These are phyloP conservation scores for Alternaria viburni DNA, from an alignment of 2,329 filamentous ascomycete species.

Conservation along the genomic window DNA sequence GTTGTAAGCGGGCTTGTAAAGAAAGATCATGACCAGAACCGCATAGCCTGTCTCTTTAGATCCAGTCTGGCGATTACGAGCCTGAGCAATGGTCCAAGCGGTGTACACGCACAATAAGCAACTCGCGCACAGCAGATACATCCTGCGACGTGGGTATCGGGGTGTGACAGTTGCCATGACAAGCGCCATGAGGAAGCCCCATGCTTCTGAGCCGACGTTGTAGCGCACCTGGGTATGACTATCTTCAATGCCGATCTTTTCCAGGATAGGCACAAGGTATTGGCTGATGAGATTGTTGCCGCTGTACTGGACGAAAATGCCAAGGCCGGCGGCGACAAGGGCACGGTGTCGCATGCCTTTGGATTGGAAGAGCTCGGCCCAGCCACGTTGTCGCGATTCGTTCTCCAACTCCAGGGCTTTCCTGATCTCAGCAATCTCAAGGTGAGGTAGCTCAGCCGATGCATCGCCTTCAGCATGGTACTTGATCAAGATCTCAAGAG, in stretches of 20 bases:
- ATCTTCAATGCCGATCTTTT: constrained; percentile 65
- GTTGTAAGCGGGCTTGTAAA: constrained; percentile 61
- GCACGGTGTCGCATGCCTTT: constrained; percentile 69
- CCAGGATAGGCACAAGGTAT: constrained; percentile 68
- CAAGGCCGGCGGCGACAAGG: constrained; percentile 66
- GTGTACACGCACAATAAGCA: constrained; percentile 45
- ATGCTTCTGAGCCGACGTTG: constrained; percentile 64
- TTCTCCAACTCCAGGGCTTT: constrained; percentile 67
- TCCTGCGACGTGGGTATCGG: constrained; percentile 60
- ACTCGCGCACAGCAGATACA: constrained; percentile 58
- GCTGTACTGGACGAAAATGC: constrained; percentile 71
- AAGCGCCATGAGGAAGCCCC: constrained; percentile 65
- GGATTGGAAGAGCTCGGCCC: constrained; percentile 66
- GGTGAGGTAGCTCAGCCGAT: constrained; percentile 63
- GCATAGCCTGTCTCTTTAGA: constrained; percentile 46
- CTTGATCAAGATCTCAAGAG: constrained; percentile 66
- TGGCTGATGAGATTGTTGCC: constrained; percentile 70
- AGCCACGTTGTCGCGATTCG: constrained; percentile 58
- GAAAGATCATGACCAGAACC: constrained; percentile 59
- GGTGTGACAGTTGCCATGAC: constrained; percentile 63
- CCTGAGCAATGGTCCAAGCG: constrained; percentile 50
- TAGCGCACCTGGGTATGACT: constrained; percentile 47
- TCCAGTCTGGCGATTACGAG: constrained; percentile 58
- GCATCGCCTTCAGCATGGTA: constrained; percentile 68
- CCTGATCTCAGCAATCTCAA: constrained; percentile 71